Conservation (phyloP, 139 green algal genomes). For the Zygnema circumcarinatum region DNA sequence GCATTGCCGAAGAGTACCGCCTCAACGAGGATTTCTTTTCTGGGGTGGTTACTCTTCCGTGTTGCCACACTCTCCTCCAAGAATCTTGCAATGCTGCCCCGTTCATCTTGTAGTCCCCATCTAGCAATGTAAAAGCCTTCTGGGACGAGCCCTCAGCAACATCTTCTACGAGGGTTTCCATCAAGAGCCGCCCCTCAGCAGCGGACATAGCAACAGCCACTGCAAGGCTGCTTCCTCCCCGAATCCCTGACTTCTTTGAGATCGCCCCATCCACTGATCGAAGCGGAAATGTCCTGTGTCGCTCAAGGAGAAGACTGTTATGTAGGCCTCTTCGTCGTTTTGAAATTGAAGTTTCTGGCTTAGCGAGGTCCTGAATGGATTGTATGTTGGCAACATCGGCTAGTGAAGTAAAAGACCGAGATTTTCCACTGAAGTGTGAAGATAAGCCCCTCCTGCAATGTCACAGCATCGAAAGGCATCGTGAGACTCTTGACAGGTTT, state of each 20-base stretch:
- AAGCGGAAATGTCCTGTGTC: background rate
- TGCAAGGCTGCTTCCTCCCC: background rate
- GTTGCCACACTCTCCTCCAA: background rate
- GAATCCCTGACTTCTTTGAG: background rate
- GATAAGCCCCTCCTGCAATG: slow-evolving; percentile 44
- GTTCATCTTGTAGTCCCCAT: background rate
- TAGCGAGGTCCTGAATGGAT: slow-evolving; percentile 54
- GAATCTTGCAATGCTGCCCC: background rate
- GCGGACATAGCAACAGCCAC: background rate
- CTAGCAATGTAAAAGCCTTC: background rate
- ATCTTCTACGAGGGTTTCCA: background rate
- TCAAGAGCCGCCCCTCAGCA: background rate
- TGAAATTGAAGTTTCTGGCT: slow-evolving; percentile 29
- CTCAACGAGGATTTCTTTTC: background rate
- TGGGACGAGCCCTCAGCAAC: background rate
- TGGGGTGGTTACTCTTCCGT: background rate
- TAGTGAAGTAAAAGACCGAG: slow-evolving; percentile 49
- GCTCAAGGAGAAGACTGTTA: background rate
- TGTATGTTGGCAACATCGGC: slow-evolving; percentile 35
- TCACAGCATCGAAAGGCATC: background rate
- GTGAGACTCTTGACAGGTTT: background rate
- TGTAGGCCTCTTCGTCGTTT: slow-evolving; percentile 12
- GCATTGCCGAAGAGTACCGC: background rate
- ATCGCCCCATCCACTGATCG: background rate
- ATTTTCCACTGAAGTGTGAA: slow-evolving; percentile 42